Evolutionary conservation across 257 asterid genomes (phyloP), one percentile per base, ranked within the genome.

Genomic region (Linaria vulgaris): DNA sequence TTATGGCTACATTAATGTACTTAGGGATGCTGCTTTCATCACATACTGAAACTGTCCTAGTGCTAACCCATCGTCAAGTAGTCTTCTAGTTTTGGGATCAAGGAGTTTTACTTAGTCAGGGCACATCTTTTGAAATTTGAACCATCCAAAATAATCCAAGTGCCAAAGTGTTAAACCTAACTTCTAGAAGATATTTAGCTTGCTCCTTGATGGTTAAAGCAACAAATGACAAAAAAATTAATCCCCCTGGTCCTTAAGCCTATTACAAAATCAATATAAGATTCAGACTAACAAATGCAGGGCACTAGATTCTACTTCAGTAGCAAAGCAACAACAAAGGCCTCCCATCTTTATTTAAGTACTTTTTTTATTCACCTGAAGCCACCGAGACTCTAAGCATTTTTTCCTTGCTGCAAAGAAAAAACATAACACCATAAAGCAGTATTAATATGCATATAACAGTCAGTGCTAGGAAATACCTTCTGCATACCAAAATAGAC

Each of bases 291-390:
- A 57, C 50, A 9, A 56, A 63, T 37, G 22, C 14, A 67, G 30
- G 56, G 49, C 15, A 55, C 38, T 53, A 66, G 54, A 72, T 22
- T 43, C 23, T 48, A 80, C 96, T 81, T 64, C 78, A 54, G 83
- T 71, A 20, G 90, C 85, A 75, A 87, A 85, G 78, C 94, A 88
- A 60, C 91, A 86, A 64, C 90, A 82, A 64, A 91, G 85, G 78
- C 83, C 90, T 65, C 96, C 96, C 95, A 88, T 85, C 72, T 73
- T 76, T 63, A 61, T 12, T 19, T 25, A 67, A 64, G 47, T 66
- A 69, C 68, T 67, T 64, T 56, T 57, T 69, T 61, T 72, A 74
- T 64, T 82, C 79, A 69, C 79, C 77, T 43, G 74, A 70, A 52
- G 72, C 72, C 64, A 60, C 39, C 15, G 24, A 68, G 38, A 24